Percentiles rank a stretch among this genome's conserved stretches.
Evolutionary conservation across 169 alveolate genomes (phyloP).

Genomic region (Plasmodium coatneyi): DNA sequence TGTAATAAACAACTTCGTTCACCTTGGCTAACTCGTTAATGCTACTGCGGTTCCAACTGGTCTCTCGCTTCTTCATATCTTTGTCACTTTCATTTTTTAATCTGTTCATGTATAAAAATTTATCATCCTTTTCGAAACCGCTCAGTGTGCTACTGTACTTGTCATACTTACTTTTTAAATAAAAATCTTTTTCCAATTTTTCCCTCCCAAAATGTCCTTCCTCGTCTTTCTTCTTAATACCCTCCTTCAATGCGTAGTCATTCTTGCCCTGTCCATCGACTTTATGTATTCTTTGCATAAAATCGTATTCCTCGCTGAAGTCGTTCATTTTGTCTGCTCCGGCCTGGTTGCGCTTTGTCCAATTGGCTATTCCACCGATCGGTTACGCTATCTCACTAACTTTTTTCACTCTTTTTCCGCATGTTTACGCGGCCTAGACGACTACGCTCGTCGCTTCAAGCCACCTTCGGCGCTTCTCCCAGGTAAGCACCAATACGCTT

Average conservation of each 20-base stretch:
- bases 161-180: constrained; percentile 61
- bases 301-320: constrained; percentile 70
- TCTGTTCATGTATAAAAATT: constrained; percentile 31
- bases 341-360: neutral
- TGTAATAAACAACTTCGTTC: constrained; percentile 65
- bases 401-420: neutral
- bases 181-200: constrained; percentile 51
- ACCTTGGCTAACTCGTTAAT: constrained; percentile 54
- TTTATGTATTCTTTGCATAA: constrained; percentile 72
- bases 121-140: constrained; percentile 72
- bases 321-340: constrained; percentile 42
- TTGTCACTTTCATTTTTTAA: constrained; percentile 55
- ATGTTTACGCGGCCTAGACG: neutral
- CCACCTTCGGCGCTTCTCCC: neutral
- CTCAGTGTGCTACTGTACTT: constrained; percentile 31
- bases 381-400: neutral
- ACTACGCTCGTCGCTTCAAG: neutral
- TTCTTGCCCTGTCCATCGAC: constrained; percentile 45
- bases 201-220: constrained; percentile 32
- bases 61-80: constrained; percentile 43
- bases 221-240: constrained; percentile 8
- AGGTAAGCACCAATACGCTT: neutral
- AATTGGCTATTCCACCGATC: neutral
- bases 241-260: constrained; percentile 24
- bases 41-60: constrained; percentile 11